These are phyloP conservation scores for Hanseniaspora meyeri DNA, from an alignment of 805 yeast genomes.

Conservation along the genomic window DNA sequence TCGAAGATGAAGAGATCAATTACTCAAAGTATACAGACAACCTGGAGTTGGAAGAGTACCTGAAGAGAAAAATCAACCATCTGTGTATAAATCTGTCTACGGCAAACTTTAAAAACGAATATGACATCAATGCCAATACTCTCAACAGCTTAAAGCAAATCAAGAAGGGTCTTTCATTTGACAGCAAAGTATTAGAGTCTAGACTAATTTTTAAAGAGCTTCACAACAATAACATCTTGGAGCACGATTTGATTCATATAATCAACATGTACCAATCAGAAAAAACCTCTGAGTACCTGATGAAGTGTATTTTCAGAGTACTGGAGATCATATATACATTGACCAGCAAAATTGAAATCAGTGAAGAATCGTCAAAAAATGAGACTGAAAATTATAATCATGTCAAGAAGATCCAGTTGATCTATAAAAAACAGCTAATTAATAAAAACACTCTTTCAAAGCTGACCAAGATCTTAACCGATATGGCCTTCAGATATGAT, in stretches of 20 bases:
- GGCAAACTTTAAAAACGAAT: slow-evolving; percentile 22
- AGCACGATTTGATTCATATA: slow-evolving; percentile 62
- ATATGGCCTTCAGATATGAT: neutral
- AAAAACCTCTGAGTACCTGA: slow-evolving; percentile 27
- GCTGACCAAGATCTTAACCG: neutral
- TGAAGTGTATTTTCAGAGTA: slow-evolving; percentile 55
- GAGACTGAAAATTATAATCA: slow-evolving; percentile 48
- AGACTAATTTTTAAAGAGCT: slow-evolving; percentile 83
- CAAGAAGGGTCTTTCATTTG: slow-evolving; percentile 74
- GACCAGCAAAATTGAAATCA: slow-evolving; percentile 74
- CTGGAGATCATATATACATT: slow-evolving; percentile 71
- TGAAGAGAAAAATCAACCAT: slow-evolving; percentile 11
- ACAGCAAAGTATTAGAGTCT: slow-evolving; percentile 58
- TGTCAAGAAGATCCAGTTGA: slow-evolving; percentile 52
- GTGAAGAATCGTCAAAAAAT: slow-evolving; percentile 43
- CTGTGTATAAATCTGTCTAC: slow-evolving; percentile 3
- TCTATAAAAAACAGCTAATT: slow-evolving; percentile 59
- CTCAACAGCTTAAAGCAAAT: slow-evolving; percentile 74
- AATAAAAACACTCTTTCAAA: slow-evolving; percentile 33
- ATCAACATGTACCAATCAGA: slow-evolving; percentile 31
- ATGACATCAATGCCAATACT: slow-evolving; percentile 69
- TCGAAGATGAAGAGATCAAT: neutral
- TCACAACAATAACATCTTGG: slow-evolving; percentile 62
- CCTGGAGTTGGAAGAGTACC: slow-evolving; percentile 7
- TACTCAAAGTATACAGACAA: neutral